Conservation (phyloP, 2,329 filamentous ascomycete species). For the Sclerotinia nivalis region DNA sequence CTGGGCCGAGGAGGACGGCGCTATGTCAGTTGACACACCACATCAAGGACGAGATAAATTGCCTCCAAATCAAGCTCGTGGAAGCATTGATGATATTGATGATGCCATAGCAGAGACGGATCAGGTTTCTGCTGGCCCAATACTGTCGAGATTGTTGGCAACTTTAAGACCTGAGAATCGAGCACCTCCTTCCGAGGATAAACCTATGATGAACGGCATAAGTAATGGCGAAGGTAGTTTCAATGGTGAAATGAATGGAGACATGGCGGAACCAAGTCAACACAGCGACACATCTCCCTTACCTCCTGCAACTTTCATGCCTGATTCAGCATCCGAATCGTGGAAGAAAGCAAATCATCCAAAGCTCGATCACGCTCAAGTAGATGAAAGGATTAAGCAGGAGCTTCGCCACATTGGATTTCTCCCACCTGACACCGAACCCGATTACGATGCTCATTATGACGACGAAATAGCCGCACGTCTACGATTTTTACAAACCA, state of each 20-base stretch:
- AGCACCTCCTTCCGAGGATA: conserved; percentile 56
- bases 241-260: conserved; percentile 48
- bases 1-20: conserved; percentile 92
- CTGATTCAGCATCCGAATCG: conserved; percentile 71
- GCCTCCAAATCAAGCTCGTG: conserved; percentile 78
- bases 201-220: conserved; percentile 54
- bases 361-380: conserved; percentile 79
- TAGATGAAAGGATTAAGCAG: conserved; percentile 88
- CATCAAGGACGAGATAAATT: conserved; percentile 64
- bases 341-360: conserved; percentile 77
- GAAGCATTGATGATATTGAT: conserved; percentile 81
- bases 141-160: conserved; percentile 79
- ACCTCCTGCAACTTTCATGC: conserved; percentile 76
- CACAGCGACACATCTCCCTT: conserved; percentile 40
- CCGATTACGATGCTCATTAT: conserved; percentile 84
- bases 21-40: conserved; percentile 69
- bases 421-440: conserved; percentile 64
- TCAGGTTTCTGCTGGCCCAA: conserved; percentile 81
- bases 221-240: conserved; percentile 50
- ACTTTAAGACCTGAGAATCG: conserved; percentile 77
- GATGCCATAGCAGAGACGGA: conserved; percentile 88
- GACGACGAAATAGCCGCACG: conserved; percentile 94
- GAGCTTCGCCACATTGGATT: conserved; percentile 91
- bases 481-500: conserved; percentile 78
- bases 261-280: conserved; percentile 36